Conservation (phyloP, 2,329 filamentous ascomycete genomes). For the Zarea fungicola region DNA sequence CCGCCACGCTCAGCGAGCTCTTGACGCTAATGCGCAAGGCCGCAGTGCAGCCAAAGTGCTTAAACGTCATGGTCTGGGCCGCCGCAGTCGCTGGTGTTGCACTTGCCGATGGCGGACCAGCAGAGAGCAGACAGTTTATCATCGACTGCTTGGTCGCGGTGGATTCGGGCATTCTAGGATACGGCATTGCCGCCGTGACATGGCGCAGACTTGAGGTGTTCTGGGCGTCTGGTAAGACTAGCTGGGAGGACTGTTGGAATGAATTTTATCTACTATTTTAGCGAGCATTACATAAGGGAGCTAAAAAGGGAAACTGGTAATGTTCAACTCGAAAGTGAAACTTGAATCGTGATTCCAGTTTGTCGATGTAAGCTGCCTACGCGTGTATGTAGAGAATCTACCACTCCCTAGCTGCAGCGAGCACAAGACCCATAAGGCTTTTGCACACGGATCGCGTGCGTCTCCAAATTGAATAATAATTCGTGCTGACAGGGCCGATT, state of each 20-base stretch:
- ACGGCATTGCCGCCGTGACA: conserved; percentile 7
- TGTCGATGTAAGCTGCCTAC: too few species aligned
- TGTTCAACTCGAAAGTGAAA: too few species aligned
- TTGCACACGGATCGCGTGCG: too few species aligned
- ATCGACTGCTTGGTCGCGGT: background rate
- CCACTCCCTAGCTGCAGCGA: too few species aligned
- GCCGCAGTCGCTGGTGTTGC: conserved; percentile 1
- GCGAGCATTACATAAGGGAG: background rate
- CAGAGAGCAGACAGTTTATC: background rate
- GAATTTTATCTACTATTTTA: conserved; percentile 9
- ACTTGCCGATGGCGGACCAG: conserved; percentile 3
- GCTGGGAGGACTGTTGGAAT: conserved; percentile 10
- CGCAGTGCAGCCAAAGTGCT: background rate
- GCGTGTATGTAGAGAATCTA: too few species aligned
- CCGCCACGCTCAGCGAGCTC: background rate
- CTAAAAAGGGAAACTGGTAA: too few species aligned
- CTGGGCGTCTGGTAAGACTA: background rate
- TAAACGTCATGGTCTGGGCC: conserved; percentile 2
- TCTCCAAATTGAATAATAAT: too few species aligned
- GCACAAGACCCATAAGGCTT: too few species aligned
- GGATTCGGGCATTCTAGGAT: background rate
- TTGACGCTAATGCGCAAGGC: conserved; percentile 1
- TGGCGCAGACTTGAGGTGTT: background rate
- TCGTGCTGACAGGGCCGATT: too few species aligned
- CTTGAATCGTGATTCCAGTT: too few species aligned